Base-by-base conservation (phyloP, 2,329 filamentous ascomycete genomes). In the Emmonsiellopsis sp. region DNA sequence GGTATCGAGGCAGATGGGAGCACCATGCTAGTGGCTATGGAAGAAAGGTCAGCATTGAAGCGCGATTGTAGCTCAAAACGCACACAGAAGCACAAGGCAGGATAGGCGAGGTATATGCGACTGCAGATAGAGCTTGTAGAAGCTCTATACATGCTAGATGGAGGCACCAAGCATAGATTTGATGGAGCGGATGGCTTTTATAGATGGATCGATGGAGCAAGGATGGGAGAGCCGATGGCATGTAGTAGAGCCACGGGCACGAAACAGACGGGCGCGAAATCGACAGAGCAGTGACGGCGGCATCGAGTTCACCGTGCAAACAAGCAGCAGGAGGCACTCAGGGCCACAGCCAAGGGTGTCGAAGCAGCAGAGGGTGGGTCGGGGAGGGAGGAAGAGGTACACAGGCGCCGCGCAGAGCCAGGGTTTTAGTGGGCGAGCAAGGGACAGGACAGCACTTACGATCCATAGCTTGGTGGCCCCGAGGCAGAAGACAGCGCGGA, bases 391-490 rank as follows among this genome's bases (percentile, higher is more conserved):
- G 53, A 27, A 36, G 48, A 54, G 33, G 47, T 46, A 49, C 49
- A 34, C 47, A 45, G 53, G 47, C 43, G 33, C 44, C 6, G 13
- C 31, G 17, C 42, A 49, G 21, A 49, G 43, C 50, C 17, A n/a
- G 36, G 33, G 42, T 49, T 53, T 42, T 34, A 43, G 36, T 40
- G 42, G 42, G 36, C 51, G 31, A 52, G 46, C 44, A 58, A 55
- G 54, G 52, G 54, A 47, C 57, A 59, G 61, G 70, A 63, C 61
- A 58, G 61, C 63, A 81, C 78, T 79, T 71, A 82, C 80, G 77
- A 73, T 80, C 77, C 79, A 82, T 82, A 71, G 67, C 72, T 71
- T 69, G 72, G 71, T 73, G 71, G 73, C 72, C 74, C 75, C 73
- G 67, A 67, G 60, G 60, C 61, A 60, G 61, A 57, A 55, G 45